Base-by-base conservation (phyloP, 441 rosid genomes). In the Viola pubescens region DNA sequence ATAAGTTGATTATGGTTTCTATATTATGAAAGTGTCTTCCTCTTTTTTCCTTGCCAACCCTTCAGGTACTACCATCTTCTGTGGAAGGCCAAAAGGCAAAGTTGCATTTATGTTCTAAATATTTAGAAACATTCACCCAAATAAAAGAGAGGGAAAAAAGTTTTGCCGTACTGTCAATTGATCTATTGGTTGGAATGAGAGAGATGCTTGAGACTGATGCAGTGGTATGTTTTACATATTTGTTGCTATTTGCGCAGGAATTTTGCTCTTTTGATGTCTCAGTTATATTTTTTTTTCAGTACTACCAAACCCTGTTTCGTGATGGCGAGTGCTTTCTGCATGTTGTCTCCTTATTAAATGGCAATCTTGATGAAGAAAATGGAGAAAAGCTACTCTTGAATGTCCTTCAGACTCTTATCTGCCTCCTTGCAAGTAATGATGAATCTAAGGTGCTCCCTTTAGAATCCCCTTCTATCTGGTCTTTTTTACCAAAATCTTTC, bases 281-380 rank as follows among this genome's bases (percentile, higher is more conserved):
- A 76, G 42, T 43, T 54, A 59, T 66, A 56, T 74, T 68, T 62
- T 60, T 2, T 74, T 68, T 79, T 70, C 94, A 94, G 99, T 82
- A 94, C 67, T 91, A 82, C 75, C 99, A 94, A 74, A 80, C 82
- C 52, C 75, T 88, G 72, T 94, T 94, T 73, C 86, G 92, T 65
- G 97, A 91, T 48, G 94, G 96, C 38, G 97, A 87, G 77, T 94
- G 99, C 80, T 94, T 91, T 84, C 72, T 94, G 79, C 97, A 91
- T 72, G 85, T 94, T 55, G 94, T 94, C 61, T 94, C 98, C 65
- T 79, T 91, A 59, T 77, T 94, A 63, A 94, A 91, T 82, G 95
- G 99, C 56, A 91, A 85, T 63, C 82, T 85, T 64, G 94, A 88
- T 65, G 83, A 75, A 72, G 82, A 63, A 46, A 79, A 78, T 60